Percentiles rank a stretch among this genome's conserved stretches.
Evolutionary conservation across 2,329 filamentous ascomycete genomes (phyloP).

Genomic region (Emergomyces africanus): DNA sequence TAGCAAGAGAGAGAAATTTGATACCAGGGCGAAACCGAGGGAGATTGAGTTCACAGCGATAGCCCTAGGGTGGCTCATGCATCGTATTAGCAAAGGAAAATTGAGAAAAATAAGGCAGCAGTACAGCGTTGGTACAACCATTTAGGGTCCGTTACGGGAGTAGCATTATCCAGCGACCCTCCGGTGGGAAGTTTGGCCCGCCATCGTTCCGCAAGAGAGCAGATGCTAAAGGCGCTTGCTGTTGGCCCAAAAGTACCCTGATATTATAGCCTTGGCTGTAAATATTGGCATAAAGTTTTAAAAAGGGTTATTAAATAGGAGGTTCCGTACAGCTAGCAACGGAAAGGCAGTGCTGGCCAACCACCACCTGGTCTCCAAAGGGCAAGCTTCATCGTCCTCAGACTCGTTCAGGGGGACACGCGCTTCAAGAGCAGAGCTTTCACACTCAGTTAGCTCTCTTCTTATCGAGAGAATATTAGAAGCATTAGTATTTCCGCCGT

Average conservation of each 20-base stretch:
- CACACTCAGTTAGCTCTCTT: neutral
- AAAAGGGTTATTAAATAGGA: neutral
- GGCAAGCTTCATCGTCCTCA: neutral
- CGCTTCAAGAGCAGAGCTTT: neutral
- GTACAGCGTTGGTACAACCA: slow-evolving; percentile 28
- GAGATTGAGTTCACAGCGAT: slow-evolving; percentile 44
- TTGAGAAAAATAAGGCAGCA: neutral
- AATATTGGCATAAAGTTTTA: neutral
- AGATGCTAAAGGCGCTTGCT: slow-evolving; percentile 43
- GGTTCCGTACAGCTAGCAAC: slow-evolving; percentile 35
- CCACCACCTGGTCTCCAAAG: slow-evolving; percentile 38
- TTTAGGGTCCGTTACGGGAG: slow-evolving; percentile 39
- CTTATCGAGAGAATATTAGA: neutral
- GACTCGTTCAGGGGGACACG: neutral
- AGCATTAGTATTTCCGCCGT: neutral
- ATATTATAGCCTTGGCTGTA: neutral
- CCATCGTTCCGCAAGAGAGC: slow-evolving; percentile 45
- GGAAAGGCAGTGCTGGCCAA: slow-evolving; percentile 48
- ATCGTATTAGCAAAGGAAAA: neutral
- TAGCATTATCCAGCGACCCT: slow-evolving; percentile 31
- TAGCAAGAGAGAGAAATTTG: slow-evolving; percentile 43
- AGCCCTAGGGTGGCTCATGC: slow-evolving; percentile 24
- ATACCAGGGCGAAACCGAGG: slow-evolving; percentile 39
- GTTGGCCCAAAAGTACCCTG: slow-evolving; percentile 41
- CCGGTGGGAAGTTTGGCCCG: slow-evolving; percentile 38